These are phyloP conservation scores for Salvia rosmarinus DNA, from an alignment of 257 asterid genomes.

Conservation along the genomic window DNA sequence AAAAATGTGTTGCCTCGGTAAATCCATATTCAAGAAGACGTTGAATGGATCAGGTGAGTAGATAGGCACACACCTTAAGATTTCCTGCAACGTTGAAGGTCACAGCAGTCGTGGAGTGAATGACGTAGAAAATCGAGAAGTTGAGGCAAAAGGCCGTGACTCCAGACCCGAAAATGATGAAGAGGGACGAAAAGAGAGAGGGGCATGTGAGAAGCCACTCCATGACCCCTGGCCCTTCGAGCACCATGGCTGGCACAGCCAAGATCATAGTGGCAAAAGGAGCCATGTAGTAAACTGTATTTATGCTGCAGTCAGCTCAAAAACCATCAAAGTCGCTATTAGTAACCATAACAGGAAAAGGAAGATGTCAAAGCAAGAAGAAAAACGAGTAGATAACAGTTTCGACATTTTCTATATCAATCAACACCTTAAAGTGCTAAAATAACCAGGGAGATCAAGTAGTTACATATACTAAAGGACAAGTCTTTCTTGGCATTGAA, in stretches of 20 bases:
- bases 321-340: background rate
- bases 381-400: background rate
- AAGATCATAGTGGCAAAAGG: conserved; percentile 93
- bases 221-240: conserved; percentile 81
- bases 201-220: conserved; percentile 69
- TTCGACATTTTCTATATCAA: background rate
- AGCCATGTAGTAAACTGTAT: conserved; percentile 97
- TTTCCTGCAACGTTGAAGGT: conserved; percentile 99
- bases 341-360: background rate
- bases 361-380: background rate
- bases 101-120: conserved; percentile 96
- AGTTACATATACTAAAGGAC: background rate
- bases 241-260: conserved; percentile 79
- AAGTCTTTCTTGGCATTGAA: background rate
- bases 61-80: conserved; percentile 65
- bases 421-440: background rate
- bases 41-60: conserved; percentile 11
- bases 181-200: conserved; percentile 56
- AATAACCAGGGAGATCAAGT: conserved; percentile 4
- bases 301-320: conserved; percentile 58
- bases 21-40: background rate
- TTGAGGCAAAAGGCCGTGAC: conserved; percentile 91
- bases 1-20: background rate
- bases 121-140: conserved; percentile 92
- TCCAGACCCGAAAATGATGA: conserved; percentile 86